Conservation (phyloP, 1,284 basidiomycete species). For the Fomitopsis palustris region DNA sequence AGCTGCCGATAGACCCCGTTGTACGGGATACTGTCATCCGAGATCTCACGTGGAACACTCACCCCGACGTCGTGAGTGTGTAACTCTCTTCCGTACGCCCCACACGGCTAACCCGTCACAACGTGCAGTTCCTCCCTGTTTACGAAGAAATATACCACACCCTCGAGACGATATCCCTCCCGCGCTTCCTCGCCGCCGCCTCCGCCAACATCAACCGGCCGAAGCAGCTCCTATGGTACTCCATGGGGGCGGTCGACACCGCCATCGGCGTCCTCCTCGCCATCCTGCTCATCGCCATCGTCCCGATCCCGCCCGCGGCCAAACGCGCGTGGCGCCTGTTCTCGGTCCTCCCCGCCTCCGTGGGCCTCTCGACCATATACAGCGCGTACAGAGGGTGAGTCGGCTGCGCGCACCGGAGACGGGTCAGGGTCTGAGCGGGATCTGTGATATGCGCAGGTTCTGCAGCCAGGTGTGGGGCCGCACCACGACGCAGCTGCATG, state of each 20-base stretch:
- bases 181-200: slow-evolving; percentile 22
- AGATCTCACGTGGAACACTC: slow-evolving; percentile 30
- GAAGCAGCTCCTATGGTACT: slow-evolving; percentile 37
- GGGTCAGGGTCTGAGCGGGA: not conserved
- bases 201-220: slow-evolving; percentile 34
- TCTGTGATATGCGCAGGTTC: slow-evolving; percentile 22
- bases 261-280: slow-evolving; percentile 23
- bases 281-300: slow-evolving; percentile 41
- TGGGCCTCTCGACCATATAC: slow-evolving; percentile 34
- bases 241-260: slow-evolving; percentile 19
- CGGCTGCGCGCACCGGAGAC: not conserved
- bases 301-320: slow-evolving; percentile 71
- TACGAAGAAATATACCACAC: slow-evolving; percentile 64
- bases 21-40: slow-evolving; percentile 31
- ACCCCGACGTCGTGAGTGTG: slow-evolving; percentile 36
- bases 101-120: too few relatives aligned
- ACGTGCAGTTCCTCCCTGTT: slow-evolving; percentile 34
- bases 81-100: not conserved
- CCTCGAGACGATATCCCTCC: slow-evolving; percentile 42
- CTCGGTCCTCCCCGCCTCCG: slow-evolving; percentile 25
- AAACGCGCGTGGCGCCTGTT: slow-evolving; percentile 67
- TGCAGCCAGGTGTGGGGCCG: slow-evolving; percentile 35
- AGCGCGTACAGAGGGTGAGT: slow-evolving; percentile 35
- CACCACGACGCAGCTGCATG: slow-evolving; percentile 30
- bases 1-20: slow-evolving; percentile 31